Conservation (phyloP, 768 basidiomycete species). For the Lactarius hatsudake region DNA sequence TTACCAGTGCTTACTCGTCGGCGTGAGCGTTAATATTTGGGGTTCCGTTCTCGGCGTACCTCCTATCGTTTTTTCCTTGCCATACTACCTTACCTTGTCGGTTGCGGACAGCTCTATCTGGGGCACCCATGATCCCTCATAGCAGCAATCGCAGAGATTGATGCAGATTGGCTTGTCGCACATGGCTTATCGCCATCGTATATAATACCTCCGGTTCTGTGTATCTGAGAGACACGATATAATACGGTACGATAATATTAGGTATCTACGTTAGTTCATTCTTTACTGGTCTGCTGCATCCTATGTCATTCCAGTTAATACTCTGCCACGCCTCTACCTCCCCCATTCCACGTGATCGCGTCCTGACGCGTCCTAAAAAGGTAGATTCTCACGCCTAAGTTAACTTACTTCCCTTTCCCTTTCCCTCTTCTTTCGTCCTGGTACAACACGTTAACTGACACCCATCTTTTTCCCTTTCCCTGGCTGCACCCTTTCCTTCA, state of each 20-base stretch:
- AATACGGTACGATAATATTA: constrained; percentile 5
- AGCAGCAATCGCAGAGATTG: not conserved
- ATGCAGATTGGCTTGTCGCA: not conserved
- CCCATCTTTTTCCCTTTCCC: constrained; percentile 18
- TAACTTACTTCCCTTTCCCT: constrained; percentile 17
- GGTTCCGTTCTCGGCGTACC: not conserved
- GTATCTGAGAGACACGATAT: constrained; percentile 1
- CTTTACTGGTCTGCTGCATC: not conserved
- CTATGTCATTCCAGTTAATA: not conserved
- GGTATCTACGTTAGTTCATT: constrained; percentile 14
- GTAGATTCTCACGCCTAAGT: constrained; percentile 27
- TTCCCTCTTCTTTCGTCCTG: constrained; percentile 15
- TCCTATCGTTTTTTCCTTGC: not conserved
- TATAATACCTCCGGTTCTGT: constrained; percentile 1
- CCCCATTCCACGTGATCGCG: constrained; percentile 27
- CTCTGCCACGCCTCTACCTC: not conserved
- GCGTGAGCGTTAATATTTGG: not conserved
- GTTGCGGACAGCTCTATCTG: not conserved
- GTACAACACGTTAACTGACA: constrained; percentile 25
- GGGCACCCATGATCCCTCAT: not conserved
- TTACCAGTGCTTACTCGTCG: not conserved
- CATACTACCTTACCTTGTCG: not conserved
- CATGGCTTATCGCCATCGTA: constrained; percentile 3
- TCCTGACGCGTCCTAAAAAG: constrained; percentile 30
- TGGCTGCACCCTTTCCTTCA: constrained; percentile 19